Evolutionary conservation across 805 yeast species (phyloP).

Genomic region (Metschnikowia matae): DNA sequence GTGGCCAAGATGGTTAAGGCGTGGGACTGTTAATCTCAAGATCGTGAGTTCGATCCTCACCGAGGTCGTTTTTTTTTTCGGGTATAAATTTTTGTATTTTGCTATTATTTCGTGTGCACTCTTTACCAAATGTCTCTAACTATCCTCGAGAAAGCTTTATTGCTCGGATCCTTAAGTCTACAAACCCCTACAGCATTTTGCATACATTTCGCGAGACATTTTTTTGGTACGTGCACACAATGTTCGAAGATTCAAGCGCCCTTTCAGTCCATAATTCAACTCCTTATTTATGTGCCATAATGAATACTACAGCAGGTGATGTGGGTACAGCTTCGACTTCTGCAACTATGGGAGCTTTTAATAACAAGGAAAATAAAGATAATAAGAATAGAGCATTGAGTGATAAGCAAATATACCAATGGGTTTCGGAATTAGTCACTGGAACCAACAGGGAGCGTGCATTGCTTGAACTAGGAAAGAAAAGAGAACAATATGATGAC

Average conservation of each 20-base stretch:
- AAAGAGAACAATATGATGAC: slow-evolving; percentile 92
- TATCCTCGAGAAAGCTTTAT: not conserved
- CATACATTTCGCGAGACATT: not conserved
- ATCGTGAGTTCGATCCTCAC: slow-evolving; percentile 20
- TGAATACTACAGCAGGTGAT: slow-evolving; percentile 7
- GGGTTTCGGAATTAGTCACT: slow-evolving; percentile 86
- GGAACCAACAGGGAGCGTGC: slow-evolving; percentile 95
- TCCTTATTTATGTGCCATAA: not conserved
- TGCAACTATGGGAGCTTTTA: not conserved
- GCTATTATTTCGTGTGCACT: not conserved
- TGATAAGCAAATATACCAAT: slow-evolving; percentile 80
- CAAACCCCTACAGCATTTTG: not conserved
- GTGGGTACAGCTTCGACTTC: not conserved
- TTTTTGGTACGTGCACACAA: not conserved
- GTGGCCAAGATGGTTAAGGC: slow-evolving; percentile 20
- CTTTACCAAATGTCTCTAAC: too few relatives aligned
- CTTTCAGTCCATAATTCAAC: not conserved
- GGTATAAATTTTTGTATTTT: not conserved
- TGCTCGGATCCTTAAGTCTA: not conserved
- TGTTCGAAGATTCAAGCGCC: not conserved
- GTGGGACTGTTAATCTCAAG: slow-evolving; percentile 19
- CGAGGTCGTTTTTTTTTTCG: slow-evolving; percentile 12
- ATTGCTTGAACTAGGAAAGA: slow-evolving; percentile 83
- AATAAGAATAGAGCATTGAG: slow-evolving; percentile 27
- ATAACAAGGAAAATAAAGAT: not conserved